A percentile compares a stretch with the other conserved stretches of the same genome.
phyloP scores from a whole-genome alignment of 208 protist genomes.

The Leptomonas seymouri region DNA sequence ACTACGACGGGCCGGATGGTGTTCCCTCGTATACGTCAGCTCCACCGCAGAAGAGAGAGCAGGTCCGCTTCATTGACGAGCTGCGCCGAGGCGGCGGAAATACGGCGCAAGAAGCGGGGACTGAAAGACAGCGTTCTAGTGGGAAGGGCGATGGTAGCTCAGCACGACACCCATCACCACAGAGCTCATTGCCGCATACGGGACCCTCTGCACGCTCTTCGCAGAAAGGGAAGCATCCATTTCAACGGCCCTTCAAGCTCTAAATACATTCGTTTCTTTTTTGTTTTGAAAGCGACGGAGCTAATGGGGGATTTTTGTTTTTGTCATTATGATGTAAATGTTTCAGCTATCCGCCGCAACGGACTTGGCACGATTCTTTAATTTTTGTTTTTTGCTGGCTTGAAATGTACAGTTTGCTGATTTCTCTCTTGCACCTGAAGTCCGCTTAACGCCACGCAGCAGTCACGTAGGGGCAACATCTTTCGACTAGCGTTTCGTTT shows the following conservation, averaged over 20 bases:
- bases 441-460: too few relatives aligned
- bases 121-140: not conserved
- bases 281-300: not conserved
- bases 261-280: not conserved
- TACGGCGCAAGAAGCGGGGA: not conserved
- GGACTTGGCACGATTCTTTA: too few relatives aligned
- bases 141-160: not conserved
- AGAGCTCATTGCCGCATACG: not conserved
- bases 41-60: conserved; percentile 62
- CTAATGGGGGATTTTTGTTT: not conserved
- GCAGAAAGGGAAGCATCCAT: not conserved
- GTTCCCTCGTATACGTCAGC: conserved; percentile 78
- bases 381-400: too few relatives aligned
- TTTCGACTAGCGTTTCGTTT: too few relatives aligned
- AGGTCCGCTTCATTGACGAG: conserved; percentile 81
- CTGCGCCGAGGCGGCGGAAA: conserved; percentile 21
- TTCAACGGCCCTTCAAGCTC: conserved; percentile 30
- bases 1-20: conserved; percentile 63
- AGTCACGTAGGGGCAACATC: too few relatives aligned
- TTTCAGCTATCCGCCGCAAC: not conserved
- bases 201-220: not conserved
- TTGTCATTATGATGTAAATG: not conserved
- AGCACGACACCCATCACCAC: not conserved
- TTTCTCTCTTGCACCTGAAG: too few relatives aligned
- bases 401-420: too few relatives aligned